Evolutionary conservation across 495 filamentous ascomycete species (phyloP), one percentile per base, ranked within the genome.

Genomic region (Achaetomiella virescens): DNA sequence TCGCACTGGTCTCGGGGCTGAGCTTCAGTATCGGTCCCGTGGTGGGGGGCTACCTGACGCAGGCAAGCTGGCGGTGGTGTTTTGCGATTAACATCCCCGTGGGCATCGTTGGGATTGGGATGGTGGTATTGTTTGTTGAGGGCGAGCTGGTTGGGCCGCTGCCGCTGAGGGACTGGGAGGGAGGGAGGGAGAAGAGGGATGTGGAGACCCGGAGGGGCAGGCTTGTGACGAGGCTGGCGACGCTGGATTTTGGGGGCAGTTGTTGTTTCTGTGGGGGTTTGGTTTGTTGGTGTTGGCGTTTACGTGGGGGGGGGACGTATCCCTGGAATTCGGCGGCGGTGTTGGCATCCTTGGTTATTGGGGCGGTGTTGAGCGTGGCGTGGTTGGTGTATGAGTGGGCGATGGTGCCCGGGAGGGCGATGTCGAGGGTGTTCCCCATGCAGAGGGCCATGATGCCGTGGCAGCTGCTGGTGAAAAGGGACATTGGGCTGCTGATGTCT

Each of bases 381-480:
- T 84, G 81, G 68, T 58, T 81, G 41, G 54, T 72, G 7, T 83
- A 81, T 60, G 80, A 85, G 62, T 79, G 78, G 50, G 61, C 75
- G 8, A 78, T 86, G 63, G 66, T 68, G n/a, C 75, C 78, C 0
- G 79, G 74, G 0, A 61, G 68, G 21, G 14, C 64, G 3, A 63
- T 81, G 29, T 64, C 75, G 0, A 58, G 69, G 6, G 38, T 67
- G 12, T 76, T 81, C 27, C 77, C 81, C 7, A 57, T 60, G 7
- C 79, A 81, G 54, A 65, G 68, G 48, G 69, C 82, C 15, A 84
- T 84, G 81, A 70, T 86, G 40, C 79, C 81, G 2, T 81, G 77
- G 61, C 65, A 70, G 22, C 54, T 84, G 36, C 67, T 84, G 37
- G 52, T 49, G 17, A 67, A 75, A 25, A 66, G 72, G n/a, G 79